phyloP scores from a whole-genome alignment of 2,329 filamentous ascomycete species.

The Hymenoscyphus scutula region DNA sequence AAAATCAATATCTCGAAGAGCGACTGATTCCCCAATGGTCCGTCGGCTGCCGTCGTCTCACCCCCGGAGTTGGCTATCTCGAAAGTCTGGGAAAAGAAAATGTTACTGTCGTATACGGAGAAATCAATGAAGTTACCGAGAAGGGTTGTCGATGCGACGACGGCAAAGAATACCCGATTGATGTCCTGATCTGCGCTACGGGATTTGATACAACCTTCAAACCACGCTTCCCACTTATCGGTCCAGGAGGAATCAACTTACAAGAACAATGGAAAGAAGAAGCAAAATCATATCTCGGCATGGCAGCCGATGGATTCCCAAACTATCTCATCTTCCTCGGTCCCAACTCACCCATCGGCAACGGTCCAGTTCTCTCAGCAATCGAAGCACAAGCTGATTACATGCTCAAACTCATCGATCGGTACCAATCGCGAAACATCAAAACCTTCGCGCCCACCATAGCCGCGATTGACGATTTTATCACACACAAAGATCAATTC shows the following conservation, averaged over 20 bases:
- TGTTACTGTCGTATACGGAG: conserved; percentile 48
- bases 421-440: conserved; percentile 49
- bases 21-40: conserved; percentile 54
- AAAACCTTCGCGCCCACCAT: conserved; percentile 43
- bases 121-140: conserved; percentile 41
- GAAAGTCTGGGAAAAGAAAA: conserved; percentile 46
- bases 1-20: conserved; percentile 40
- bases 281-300: conserved; percentile 25
- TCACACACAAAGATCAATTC: conserved; percentile 44
- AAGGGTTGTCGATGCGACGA: conserved; percentile 40
- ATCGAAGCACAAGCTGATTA: conserved; percentile 50
- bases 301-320: conserved; percentile 21
- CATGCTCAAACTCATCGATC: conserved; percentile 49
- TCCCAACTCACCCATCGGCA: conserved; percentile 43
- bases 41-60: conserved; percentile 54
- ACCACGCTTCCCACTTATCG: conserved; percentile 29
- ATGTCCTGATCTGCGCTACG: conserved; percentile 56
- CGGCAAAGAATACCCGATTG: conserved; percentile 38
- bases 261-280: conserved; percentile 25
- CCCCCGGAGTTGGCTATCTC: conserved; percentile 48
- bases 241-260: conserved; percentile 18
- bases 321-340: conserved; percentile 38
- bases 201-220: conserved; percentile 44
- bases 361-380: conserved; percentile 42
- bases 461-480: conserved; percentile 50